Base-by-base conservation (phyloP, 1,284 basidiomycete genomes). In the Cerrena zonata region DNA sequence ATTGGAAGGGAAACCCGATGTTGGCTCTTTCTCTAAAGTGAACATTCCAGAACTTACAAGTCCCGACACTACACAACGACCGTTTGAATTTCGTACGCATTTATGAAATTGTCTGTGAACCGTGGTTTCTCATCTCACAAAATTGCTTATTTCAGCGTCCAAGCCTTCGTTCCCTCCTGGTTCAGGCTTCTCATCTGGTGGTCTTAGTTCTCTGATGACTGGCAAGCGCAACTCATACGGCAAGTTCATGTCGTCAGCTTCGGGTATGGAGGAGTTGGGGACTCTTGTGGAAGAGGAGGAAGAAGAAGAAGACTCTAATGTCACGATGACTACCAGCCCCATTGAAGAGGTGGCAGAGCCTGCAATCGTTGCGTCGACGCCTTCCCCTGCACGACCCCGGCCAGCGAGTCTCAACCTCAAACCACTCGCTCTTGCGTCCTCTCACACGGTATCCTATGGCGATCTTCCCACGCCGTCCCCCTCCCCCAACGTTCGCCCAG, bases 221-320 rank as follows among this genome's bases (percentile, higher is more conserved):
- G 76, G 67, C 58, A 90, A 89, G 66, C 41, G 41, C 24, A 88
- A 91, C 62, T 90, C 89, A 0, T 84, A 89, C 65, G 74, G 76
- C 30, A 89, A 86, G 65, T 74, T 85, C 55, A 72, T 76, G 15
- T 60, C 77, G 15, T 77, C 80, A 3, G 77, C 78, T 1, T 73
- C 77, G 4, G 77, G 80, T 44, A 90, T 88, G 62, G 87, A 89
- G 62, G 79, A 84, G 56, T 74, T 91, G 5, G 76, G 79, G 52
- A 90, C 87, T 5, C 74, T 91, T 25, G 67, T 89, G 27, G 88
- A 91, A 64, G 88, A 89, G 58, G 87, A 89, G 30, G 87, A 89
- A 48, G 88, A 89, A 39, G 87, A 89, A 23, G 85, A 86, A 27
- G 77, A 78, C 3, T 68, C 70, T 37, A 55, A 59, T 19, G 48